Percentiles rank a stretch among this genome's conserved stretches.
Evolutionary conservation across 2,329 filamentous ascomycete genomes (phyloP).

Genomic region (Trichophyton simii): DNA sequence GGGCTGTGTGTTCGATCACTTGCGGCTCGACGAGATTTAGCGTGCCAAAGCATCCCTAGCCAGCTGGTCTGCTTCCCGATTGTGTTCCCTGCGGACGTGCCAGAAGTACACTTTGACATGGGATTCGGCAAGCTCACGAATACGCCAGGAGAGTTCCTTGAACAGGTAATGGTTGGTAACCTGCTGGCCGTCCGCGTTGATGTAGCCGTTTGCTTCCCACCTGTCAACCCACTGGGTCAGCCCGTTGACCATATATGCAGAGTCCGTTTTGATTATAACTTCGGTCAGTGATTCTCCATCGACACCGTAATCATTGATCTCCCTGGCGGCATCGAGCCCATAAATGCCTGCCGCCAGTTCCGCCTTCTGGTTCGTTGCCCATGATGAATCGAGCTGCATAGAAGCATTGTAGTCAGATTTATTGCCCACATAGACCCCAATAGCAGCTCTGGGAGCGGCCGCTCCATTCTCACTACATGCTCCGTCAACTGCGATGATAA

Average conservation of each 20-base stretch:
- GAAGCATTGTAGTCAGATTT: conserved; percentile 3
- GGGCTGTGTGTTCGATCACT: too few species aligned
- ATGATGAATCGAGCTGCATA: conserved; percentile 8
- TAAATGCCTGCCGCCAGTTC: conserved; percentile 14
- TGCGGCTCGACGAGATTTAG: neutral
- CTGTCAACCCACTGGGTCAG: conserved; percentile 21
- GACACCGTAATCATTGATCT: neutral
- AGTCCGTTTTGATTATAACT: conserved; percentile 23
- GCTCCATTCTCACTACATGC: neutral
- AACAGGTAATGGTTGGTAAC: conserved; percentile 19
- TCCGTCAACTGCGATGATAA: conserved; percentile 3
- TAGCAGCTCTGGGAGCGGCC: neutral
- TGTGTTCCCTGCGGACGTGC: conserved; percentile 17
- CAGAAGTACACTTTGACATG: conserved; percentile 19
- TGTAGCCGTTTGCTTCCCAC: conserved; percentile 23
- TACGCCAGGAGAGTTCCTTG: conserved; percentile 12
- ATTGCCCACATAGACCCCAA: neutral
- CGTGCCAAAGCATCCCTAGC: neutral
- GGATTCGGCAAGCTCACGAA: conserved; percentile 14
- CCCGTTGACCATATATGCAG: conserved; percentile 23
- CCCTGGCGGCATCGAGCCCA: conserved; percentile 8
- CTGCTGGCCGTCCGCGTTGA: conserved; percentile 15
- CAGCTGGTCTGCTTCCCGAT: conserved; percentile 5
- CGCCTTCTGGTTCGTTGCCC: conserved; percentile 14
- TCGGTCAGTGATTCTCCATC: neutral